Conservation (phyloP, 192 early-diverging fungal species). For the Rhizoclosmatium sp. region DNA sequence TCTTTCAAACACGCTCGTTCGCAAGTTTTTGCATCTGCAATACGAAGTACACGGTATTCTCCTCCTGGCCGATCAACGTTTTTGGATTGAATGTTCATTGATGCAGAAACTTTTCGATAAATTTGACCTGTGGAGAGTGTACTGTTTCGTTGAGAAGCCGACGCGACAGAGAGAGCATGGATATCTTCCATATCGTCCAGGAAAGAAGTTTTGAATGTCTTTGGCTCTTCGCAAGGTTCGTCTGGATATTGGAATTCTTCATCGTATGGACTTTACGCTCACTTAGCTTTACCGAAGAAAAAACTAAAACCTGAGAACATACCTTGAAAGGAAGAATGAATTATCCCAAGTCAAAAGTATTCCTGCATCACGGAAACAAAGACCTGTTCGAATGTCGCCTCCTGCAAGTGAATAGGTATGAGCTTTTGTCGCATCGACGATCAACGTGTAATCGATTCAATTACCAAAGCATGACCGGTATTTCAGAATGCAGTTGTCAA, state of each 20-base stretch:
- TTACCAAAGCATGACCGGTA: slow-evolving; percentile 33
- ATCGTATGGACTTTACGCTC: not conserved
- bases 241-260: slow-evolving; percentile 19
- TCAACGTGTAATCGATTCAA: slow-evolving; percentile 33
- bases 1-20: not conserved
- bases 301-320: too few relatives aligned
- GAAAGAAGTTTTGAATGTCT: slow-evolving; percentile 50
- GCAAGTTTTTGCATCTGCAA: not conserved
- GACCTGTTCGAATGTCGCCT: slow-evolving; percentile 46
- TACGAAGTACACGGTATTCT: slow-evolving; percentile 1
- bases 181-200: not conserved
- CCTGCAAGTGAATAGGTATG: slow-evolving; percentile 27
- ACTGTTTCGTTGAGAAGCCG: not conserved
- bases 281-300: too few relatives aligned
- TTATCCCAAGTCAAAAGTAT: slow-evolving; percentile 21
- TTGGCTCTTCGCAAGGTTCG: slow-evolving; percentile 46
- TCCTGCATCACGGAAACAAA: slow-evolving; percentile 51
- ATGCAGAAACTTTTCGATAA: not conserved
- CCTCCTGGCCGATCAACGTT: not conserved
- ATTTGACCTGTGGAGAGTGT: not conserved
- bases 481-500: slow-evolving; percentile 37
- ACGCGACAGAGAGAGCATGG: too few relatives aligned
- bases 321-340: slow-evolving; percentile 42
- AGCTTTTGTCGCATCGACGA: too few relatives aligned
- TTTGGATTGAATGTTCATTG: too few relatives aligned